These are phyloP conservation scores for Populus nigra DNA, from an alignment of 345 rosid species.

Conservation along the genomic window DNA sequence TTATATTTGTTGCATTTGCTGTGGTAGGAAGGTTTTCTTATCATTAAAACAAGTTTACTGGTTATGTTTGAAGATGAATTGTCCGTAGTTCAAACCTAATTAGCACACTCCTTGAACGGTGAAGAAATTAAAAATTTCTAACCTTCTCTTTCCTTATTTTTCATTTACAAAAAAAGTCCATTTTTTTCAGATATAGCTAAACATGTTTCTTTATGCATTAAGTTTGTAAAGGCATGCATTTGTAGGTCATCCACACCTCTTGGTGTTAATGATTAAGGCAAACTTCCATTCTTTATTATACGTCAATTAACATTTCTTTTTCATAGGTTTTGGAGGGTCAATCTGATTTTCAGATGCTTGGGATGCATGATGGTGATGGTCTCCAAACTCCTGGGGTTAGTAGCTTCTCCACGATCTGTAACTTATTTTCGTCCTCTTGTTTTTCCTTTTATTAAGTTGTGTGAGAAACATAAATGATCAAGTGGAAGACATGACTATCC, in stretches of 20 bases:
- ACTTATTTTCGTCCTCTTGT: not conserved
- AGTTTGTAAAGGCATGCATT: not conserved
- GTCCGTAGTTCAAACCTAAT: not conserved
- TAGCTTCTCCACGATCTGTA: not conserved
- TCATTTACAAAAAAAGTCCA: not conserved
- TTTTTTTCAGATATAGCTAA: not conserved
- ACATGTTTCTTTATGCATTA: not conserved
- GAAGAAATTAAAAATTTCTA: not conserved
- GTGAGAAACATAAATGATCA: not conserved
- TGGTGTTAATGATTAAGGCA: not conserved
- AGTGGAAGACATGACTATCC: not conserved
- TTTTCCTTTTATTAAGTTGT: too few species aligned
- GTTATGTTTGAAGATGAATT: not conserved
- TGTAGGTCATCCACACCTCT: not conserved
- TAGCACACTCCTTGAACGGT: not conserved
- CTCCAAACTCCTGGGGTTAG: conserved; percentile 79
- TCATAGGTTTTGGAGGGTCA: conserved; percentile 56
- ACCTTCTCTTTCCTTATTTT: not conserved
- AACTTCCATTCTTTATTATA: not conserved
- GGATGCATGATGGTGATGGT: conserved; percentile 37
- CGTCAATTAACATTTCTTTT: conserved; percentile 5
- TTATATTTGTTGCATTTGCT: not conserved
- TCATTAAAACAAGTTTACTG: not conserved
- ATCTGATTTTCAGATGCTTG: conserved; percentile 43
- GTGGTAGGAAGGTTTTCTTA: not conserved